Conservation (phyloP, 768 basidiomycete species). For the Suillus paluster region DNA sequence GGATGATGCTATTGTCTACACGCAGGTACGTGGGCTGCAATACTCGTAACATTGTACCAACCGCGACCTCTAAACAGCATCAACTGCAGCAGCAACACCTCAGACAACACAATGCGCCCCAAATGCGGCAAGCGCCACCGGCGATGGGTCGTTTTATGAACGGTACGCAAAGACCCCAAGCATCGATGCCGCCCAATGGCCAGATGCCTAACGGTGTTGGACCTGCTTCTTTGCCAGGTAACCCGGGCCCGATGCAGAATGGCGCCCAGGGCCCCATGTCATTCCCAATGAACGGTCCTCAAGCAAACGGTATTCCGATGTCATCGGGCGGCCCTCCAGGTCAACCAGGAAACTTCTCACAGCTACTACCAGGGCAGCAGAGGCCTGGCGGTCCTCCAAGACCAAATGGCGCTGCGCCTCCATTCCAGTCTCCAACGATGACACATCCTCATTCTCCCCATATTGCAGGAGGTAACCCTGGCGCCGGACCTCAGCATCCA, state of each 20-base stretch:
- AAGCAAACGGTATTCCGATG: slow-evolving; percentile 50
- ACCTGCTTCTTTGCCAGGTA: slow-evolving; percentile 28
- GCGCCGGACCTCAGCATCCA: slow-evolving; percentile 36
- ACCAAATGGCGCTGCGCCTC: slow-evolving; percentile 47
- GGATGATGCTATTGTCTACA: slow-evolving; percentile 77
- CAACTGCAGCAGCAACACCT: slow-evolving; percentile 39
- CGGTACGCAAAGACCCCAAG: slow-evolving; percentile 34
- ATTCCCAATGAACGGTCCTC: slow-evolving; percentile 38
- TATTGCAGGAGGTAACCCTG: slow-evolving; percentile 39
- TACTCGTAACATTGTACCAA: slow-evolving; percentile 7
- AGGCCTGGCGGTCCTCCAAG: slow-evolving; percentile 36
- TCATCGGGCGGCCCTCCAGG: slow-evolving; percentile 28
- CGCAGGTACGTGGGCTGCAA: slow-evolving; percentile 53
- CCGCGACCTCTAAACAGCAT: slow-evolving; percentile 33
- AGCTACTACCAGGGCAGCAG: slow-evolving; percentile 39
- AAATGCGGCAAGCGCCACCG: slow-evolving; percentile 33
- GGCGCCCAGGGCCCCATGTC: slow-evolving; percentile 26
- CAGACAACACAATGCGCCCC: slow-evolving; percentile 34
- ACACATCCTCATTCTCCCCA: slow-evolving; percentile 66
- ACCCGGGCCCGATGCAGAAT: slow-evolving; percentile 32
- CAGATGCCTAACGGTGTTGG: slow-evolving; percentile 37
- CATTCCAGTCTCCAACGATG: slow-evolving; percentile 70
- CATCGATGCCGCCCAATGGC: slow-evolving; percentile 15
- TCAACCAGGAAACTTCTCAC: slow-evolving; percentile 38
- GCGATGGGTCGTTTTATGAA: slow-evolving; percentile 35